Base-by-base conservation (phyloP, 768 basidiomycete species). In the Phaeolepiota aurea region DNA sequence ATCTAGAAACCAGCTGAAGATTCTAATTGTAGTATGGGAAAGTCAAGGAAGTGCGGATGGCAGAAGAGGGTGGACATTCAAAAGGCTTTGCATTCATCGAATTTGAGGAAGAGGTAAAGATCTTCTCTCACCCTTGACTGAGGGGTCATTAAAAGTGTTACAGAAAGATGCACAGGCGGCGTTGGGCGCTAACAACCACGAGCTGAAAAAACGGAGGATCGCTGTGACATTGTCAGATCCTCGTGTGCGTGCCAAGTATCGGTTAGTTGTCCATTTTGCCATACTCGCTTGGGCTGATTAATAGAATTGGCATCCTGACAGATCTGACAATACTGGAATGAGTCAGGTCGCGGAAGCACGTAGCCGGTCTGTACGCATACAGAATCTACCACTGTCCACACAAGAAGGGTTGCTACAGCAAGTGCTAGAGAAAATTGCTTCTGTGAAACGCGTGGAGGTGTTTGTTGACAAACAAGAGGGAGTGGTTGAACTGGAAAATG, bases 341-440 rank as follows among this genome's bases (percentile, higher is more conserved):
- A 74, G 73, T 32, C 64, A 65, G 47, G 57, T 63, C 31, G 73
- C 70, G 10, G 87, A 84, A 41, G 59, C 66, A 4, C 74, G 74
- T 35, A 79, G 66, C 46, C 78, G 89, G 13, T 87, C 86, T 14
- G 69, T 98, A 5, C 78, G 85, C 5, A 64, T 97, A 38, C 75
- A 70, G 15, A 81, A 81, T 38, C 69, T 99, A 15, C 88, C 89
- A 12, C 53, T 74, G 2, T 76, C 66, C 7, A 80, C 88, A 3
- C 88, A 96, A 54, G 96, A 98, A 54, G 94, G 87, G 2, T 64
- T 98, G 1, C 60, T 99, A 18, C 94, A 99, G 50, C 96, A 98
- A 65, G 65, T 68, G 0, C 62, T 99, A 3, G 89, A 92, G 56
- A 94, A 90, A 59, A 56, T 84, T 30, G 76, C 76, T 1, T 57